Conservation (phyloP, 306 rosid genomes). For the Alnus glutinosa region DNA sequence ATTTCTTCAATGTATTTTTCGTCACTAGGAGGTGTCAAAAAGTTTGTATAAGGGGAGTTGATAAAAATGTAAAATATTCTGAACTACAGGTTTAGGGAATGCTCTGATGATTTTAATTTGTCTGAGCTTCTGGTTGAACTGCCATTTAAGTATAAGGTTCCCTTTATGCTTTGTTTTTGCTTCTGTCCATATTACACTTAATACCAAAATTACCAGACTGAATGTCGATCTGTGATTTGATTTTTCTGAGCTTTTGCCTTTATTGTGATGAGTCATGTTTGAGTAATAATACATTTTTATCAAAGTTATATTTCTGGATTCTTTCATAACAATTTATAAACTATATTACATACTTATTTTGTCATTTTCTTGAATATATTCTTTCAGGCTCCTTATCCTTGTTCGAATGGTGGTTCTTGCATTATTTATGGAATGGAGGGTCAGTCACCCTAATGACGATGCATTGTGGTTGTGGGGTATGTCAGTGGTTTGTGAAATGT, state of each 20-base stretch:
- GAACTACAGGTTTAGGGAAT: background rate
- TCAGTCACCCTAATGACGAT: constrained; percentile 61
- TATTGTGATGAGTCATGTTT: background rate
- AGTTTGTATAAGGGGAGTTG: background rate
- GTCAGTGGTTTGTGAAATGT: constrained; percentile 80
- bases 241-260: background rate
- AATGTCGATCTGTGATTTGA: background rate
- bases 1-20: background rate
- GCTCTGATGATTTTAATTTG: background rate
- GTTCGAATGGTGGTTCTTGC: constrained; percentile 56
- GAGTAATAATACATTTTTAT: too few species aligned
- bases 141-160: background rate
- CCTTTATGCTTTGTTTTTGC: background rate
- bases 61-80: background rate
- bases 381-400: constrained; percentile 61
- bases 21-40: background rate
- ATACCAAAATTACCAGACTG: background rate
- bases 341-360: background rate
- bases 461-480: constrained; percentile 82
- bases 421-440: constrained; percentile 63
- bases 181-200: background rate
- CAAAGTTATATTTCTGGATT: background rate
- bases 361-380: constrained; percentile 7
- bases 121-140: background rate
- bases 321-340: constrained; percentile 2